Conservation (phyloP, 805 yeast genomes). For the Candida xyloterini region DNA sequence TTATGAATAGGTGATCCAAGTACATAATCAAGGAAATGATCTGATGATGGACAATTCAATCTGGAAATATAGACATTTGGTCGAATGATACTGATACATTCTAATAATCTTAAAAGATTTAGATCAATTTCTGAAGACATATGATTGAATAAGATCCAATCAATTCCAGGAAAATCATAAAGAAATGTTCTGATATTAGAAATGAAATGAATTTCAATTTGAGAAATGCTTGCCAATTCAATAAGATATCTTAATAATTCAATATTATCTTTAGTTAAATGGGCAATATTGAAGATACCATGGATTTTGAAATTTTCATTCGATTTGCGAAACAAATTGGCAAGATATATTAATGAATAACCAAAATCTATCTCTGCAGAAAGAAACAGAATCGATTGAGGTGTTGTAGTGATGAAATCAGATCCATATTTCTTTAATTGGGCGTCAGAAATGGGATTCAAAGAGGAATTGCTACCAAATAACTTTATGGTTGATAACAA, state of each 20-base stretch:
- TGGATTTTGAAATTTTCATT: constrained; percentile 13
- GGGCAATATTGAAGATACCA: constrained; percentile 12
- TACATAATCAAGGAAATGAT: constrained; percentile 16
- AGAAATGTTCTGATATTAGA: constrained; percentile 3
- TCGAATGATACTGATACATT: constrained; percentile 20
- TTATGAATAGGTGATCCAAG: constrained; percentile 22
- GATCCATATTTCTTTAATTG: constrained; percentile 3
- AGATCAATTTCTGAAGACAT: constrained; percentile 10
- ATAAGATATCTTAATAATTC: constrained; percentile 17
- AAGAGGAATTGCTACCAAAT: constrained; percentile 7
- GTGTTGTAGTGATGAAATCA: constrained; percentile 9
- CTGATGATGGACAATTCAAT: constrained; percentile 10
- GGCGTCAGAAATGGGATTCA: constrained; percentile 3
- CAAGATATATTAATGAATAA: constrained; percentile 21
- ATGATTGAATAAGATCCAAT: constrained; percentile 25
- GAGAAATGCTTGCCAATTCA: constrained; percentile 17
- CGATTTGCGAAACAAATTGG: constrained; percentile 16
- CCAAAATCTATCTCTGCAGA: constrained; percentile 24
- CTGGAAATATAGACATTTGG: constrained; percentile 21
- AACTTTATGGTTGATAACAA: constrained; percentile 21
- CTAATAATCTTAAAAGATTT: constrained; percentile 18
- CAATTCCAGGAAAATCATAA: constrained; percentile 2
- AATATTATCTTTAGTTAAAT: constrained; percentile 8
- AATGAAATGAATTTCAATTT: constrained; percentile 13
- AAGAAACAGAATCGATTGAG: constrained; percentile 15